These are phyloP conservation scores for Saitozyma podzolica DNA, from an alignment of 768 basidiomycete species.

Conservation along the genomic window DNA sequence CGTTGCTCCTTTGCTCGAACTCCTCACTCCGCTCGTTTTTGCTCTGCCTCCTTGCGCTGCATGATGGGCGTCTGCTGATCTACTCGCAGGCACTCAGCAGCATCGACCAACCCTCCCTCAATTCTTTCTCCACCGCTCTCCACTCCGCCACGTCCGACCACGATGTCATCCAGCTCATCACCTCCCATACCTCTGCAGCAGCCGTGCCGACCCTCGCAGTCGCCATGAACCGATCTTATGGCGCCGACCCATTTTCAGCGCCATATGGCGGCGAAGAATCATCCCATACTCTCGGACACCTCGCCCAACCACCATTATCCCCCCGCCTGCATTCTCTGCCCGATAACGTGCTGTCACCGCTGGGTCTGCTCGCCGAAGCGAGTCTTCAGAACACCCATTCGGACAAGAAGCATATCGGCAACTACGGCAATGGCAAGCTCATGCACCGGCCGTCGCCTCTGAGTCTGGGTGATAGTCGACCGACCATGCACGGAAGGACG, in stretches of 20 bases:
- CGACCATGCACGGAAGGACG: constrained; percentile 5
- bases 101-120: constrained; percentile 41
- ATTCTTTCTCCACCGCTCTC: constrained; percentile 42
- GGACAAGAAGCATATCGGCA: constrained; percentile 14
- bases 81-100: constrained; percentile 30
- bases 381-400: constrained; percentile 55
- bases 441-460: constrained; percentile 30
- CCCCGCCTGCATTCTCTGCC: constrained; percentile 88
- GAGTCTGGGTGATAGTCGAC: constrained; percentile 14
- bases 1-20: background rate
- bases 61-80: background rate
- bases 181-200: constrained; percentile 39
- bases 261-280: constrained; percentile 27
- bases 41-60: too few relatives aligned
- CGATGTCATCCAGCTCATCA: constrained; percentile 44
- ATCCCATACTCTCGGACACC: constrained; percentile 13
- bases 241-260: constrained; percentile 23
- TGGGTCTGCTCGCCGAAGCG: constrained; percentile 88
- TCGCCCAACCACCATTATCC: constrained; percentile 57
- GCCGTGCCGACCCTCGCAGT: constrained; percentile 38
- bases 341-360: constrained; percentile 86
- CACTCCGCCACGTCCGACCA: constrained; percentile 30
- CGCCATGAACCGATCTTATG: constrained; percentile 38
- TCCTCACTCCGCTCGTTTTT: background rate
- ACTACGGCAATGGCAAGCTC: constrained; percentile 14